A percentile compares a stretch with the other conserved stretches of the same genome.
Evolutionary conservation across 306 rosid genomes (phyloP).

Genomic region (Astragalus membranaceus): DNA sequence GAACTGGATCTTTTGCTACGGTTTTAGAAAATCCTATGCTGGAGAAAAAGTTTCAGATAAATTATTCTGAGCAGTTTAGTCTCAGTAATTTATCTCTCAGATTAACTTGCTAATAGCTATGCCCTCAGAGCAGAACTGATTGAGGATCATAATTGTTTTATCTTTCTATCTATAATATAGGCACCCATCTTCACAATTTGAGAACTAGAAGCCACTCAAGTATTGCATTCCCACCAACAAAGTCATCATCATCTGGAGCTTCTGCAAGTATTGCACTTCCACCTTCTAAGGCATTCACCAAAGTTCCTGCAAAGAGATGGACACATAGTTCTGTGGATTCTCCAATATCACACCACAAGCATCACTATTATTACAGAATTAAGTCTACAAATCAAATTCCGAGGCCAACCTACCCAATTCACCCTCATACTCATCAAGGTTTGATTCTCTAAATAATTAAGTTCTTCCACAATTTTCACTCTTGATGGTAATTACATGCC

Average conservation of each 20-base stretch:
- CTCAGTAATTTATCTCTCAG: too few species aligned
- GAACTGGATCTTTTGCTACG: too few species aligned
- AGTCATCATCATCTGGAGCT: constrained; percentile 3
- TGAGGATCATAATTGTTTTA: not conserved
- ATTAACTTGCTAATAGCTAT: too few species aligned
- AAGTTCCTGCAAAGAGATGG: constrained; percentile 41
- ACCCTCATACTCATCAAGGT: constrained; percentile 57
- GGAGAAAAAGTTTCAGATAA: too few species aligned
- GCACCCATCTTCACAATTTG: constrained; percentile 16
- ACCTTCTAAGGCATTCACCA: constrained; percentile 29
- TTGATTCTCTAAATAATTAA: constrained; percentile 8
- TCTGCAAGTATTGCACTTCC: constrained; percentile 30
- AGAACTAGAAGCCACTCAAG: constrained; percentile 19
- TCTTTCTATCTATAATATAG: constrained; percentile 23
- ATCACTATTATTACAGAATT: constrained; percentile 20
- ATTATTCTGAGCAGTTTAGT: too few species aligned
- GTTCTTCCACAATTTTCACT: not conserved
- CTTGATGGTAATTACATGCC: not conserved
- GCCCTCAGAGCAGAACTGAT: not conserved
- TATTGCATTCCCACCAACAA: constrained; percentile 39
- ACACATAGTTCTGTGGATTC: constrained; percentile 28
- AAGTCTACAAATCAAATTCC: constrained; percentile 35
- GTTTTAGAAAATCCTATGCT: too few species aligned
- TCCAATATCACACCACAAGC: constrained; percentile 31
- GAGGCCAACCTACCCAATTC: constrained; percentile 27